Evolutionary conservation across 2,329 filamentous ascomycete species (phyloP).

Genomic region (Xylariaceae sp.): DNA sequence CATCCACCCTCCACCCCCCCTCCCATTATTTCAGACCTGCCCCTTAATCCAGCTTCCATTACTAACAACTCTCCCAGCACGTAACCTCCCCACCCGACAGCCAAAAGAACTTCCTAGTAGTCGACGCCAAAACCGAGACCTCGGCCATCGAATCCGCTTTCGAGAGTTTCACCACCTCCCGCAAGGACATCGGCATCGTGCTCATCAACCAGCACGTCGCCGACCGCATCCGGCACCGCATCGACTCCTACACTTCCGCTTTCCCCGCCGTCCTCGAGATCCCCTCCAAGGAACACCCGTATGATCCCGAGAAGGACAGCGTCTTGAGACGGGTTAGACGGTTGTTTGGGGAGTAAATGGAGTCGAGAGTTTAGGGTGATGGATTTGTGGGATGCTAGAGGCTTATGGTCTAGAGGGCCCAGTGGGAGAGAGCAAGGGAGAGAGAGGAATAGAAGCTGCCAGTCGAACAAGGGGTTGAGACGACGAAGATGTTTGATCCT

Average conservation of each 20-base stretch:
- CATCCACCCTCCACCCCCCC: no score
- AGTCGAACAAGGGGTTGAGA: no score
- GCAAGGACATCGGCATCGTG: slow-evolving; percentile 95
- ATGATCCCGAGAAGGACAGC: slow-evolving; percentile 98
- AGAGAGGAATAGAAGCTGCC: no score
- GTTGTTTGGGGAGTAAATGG: slow-evolving; percentile 65
- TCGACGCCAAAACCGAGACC: slow-evolving; percentile 89
- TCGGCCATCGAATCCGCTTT: slow-evolving; percentile 86
- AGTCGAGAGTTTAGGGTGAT: no score
- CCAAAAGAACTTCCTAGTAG: slow-evolving; percentile 97
- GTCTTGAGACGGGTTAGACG: slow-evolving; percentile 80
- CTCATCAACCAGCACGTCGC: slow-evolving; percentile 98
- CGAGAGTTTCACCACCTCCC: slow-evolving; percentile 77
- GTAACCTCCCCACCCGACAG: slow-evolving; percentile 83
- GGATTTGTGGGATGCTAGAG: neutral
- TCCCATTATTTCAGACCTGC: no score
- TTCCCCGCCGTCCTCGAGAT: slow-evolving; percentile 98
- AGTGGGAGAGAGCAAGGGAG: no score
- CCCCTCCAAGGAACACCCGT: slow-evolving; percentile 97
- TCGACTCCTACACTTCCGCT: slow-evolving; percentile 88
- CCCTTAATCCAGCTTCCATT: no score
- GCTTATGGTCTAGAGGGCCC: no score
- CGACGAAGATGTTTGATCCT: no score
- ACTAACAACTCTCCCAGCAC: no score
- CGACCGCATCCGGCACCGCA: slow-evolving; percentile 83